Percentiles rank a stretch among this genome's conserved stretches.
Conservation (phyloP, 2,329 filamentous ascomycete genomes). For the Colletotrichum sp. region DNA sequence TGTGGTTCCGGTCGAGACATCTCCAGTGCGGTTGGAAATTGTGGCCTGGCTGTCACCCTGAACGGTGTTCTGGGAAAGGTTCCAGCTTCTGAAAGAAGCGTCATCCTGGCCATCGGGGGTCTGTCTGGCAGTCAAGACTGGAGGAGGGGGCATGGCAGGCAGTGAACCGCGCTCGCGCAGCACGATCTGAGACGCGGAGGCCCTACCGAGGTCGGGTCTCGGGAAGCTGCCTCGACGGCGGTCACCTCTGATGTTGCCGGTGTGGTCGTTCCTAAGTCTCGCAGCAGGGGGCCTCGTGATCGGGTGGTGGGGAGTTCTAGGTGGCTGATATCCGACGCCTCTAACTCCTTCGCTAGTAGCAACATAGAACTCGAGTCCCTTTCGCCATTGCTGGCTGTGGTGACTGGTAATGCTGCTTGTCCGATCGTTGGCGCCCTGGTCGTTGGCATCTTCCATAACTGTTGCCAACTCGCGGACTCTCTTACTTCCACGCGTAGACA, state of each 20-base stretch:
- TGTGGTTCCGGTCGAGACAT: not conserved
- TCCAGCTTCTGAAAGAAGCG: slow-evolving; percentile 24
- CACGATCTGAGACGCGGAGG: not conserved
- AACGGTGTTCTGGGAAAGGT: slow-evolving; percentile 16
- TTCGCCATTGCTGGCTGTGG: not conserved
- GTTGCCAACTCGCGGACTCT: slow-evolving; percentile 10
- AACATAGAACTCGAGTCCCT: slow-evolving; percentile 1
- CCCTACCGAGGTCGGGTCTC: not conserved
- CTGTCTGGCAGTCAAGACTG: not conserved
- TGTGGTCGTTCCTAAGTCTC: slow-evolving; percentile 2
- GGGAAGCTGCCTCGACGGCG: slow-evolving; percentile 10
- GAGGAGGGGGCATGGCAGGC: slow-evolving; percentile 15
- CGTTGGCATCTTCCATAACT: slow-evolving; percentile 1
- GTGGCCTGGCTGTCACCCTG: not conserved
- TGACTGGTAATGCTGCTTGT: not conserved
- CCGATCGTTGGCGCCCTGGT: not conserved
- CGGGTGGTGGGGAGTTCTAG: not conserved
- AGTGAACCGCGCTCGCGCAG: slow-evolving; percentile 19
- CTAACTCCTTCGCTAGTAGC: not conserved
- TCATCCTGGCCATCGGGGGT: slow-evolving; percentile 2
- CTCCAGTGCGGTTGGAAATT: not conserved
- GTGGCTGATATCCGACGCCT: not conserved
- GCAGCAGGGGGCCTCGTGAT: not conserved
- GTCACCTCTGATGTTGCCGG: not conserved
- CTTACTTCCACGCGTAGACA: slow-evolving; percentile 11